Evolutionary conservation across 208 protist species (phyloP), one percentile per base, ranked within the genome.

Genomic region (Trypanosoma lewisi): DNA sequence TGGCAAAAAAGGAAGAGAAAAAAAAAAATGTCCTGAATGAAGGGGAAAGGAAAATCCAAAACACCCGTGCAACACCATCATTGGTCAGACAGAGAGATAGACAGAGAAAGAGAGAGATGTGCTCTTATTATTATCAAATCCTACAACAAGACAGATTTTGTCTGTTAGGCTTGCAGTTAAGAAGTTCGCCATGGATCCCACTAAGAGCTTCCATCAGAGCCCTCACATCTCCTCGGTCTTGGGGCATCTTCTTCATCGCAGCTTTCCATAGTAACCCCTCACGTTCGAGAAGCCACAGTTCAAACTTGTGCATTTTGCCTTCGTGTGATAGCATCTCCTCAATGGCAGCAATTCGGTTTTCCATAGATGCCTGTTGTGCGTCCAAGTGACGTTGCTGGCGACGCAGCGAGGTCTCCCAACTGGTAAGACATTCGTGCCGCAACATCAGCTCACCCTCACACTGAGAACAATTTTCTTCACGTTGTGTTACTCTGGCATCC

Each of bases 221-320:
- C 34, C 45, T 42, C 12, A 69, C 8, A 3, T 60, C 21, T 16
- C 37, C 52, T 23, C 25, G 36, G 19, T 25, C 52, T 8, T 39
- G 23, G 9, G 63, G 63, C 27, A 69, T 41, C 37, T 37, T 57
- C 52, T 16, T 23, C 12, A 39, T 41, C 6, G 63, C 63, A 19
- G 21, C 14, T n/a, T 60, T 37, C 63, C 63, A 61, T 34, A 69
- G 39, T 21, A 25, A 33, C n/a, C 2, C 63, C 45, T 68, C 63
- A 28, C 63, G 52, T n/a, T 39, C 50, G 19, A 17, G 2, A 30
- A 68, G 54, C 17, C 30, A 34, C 8, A 25, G 7, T 21, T 45
- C 59, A 9, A 30, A 14, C 25, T 50, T 12, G 17, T 42, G 5
- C 19, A 47, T 1, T 19, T 68, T 30, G 9, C 5, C 21, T 21